Base-by-base conservation (phyloP, 768 basidiomycete species). In the Trametopsis cervina region DNA sequence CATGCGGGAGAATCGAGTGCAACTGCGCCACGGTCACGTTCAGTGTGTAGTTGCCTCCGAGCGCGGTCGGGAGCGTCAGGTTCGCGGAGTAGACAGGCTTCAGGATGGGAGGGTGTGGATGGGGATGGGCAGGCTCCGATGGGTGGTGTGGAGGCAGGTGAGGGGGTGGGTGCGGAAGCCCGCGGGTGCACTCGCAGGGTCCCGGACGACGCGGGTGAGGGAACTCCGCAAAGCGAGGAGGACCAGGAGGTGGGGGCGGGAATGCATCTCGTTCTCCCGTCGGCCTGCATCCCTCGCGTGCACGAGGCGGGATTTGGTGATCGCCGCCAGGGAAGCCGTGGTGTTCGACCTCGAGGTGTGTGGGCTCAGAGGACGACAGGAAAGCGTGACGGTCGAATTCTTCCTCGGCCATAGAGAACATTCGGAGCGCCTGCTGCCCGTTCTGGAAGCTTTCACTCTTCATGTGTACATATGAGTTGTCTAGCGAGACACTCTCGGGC, bases 1-100 rank as follows among this genome's bases (percentile, higher is more conserved):
- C 49, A 23, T 69, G 41, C 6, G 62, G 66, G 26, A 69, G 46
- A 2, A 41, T 20, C 33, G 46, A 37, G 51, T 70, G 72, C 54
- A 67, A 68, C 58, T 75, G 80, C 24, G 67, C 72, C 40, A 80
- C 67, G 43, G 68, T 62, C 21, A 77, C 66, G 51, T 74, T 57
- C 12, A 83, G 50, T 10, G 69, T 63, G 54, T 73, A 69, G 40
- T 76, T 69, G 37, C 55, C 47, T 15, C 29, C 29, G 17, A 77
- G 64, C 2, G 72, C 65, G 1, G 75, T 77, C 4, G 71, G 63
- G 3, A 74, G 57, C 4, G 66, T 68, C 13, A 44, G 18, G 52
- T 59, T 55, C 27, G 41, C 49, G 23, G 44, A 13, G 49, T 49
- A 58, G 9, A 57, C 54, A 9, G 54, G 42, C 29, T 47, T 54